Evolutionary conservation across 1,284 basidiomycete genomes (phyloP).

Genomic region (Fomitopsis palustris): DNA sequence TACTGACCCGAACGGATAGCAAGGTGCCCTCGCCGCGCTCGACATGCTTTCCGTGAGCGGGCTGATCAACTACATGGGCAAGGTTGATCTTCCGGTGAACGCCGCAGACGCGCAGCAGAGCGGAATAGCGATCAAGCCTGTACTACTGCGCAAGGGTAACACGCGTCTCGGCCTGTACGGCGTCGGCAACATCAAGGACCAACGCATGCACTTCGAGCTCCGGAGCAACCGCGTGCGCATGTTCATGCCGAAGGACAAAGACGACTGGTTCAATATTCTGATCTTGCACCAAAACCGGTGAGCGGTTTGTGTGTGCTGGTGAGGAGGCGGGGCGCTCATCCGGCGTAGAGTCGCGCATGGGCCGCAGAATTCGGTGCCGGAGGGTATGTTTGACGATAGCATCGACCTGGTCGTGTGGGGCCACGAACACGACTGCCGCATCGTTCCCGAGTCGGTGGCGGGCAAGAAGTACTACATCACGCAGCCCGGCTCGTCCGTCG

Average conservation of each 20-base stretch:
- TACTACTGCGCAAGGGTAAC: constrained; percentile 86
- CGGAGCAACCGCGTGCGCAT: constrained; percentile 91
- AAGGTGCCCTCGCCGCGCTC: constrained; percentile 93
- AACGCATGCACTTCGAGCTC: constrained; percentile 94
- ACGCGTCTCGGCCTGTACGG: constrained; percentile 91
- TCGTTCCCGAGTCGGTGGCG: constrained; percentile 86
- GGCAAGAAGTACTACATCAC: constrained; percentile 91
- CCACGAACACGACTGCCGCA: constrained; percentile 97
- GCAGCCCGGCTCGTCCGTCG: constrained; percentile 94
- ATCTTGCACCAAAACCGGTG: constrained; percentile 96
- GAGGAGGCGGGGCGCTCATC: neutral
- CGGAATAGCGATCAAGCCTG: constrained; percentile 87
- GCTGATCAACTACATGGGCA: constrained; percentile 97
- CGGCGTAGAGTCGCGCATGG: constrained; percentile 84
- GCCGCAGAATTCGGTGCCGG: constrained; percentile 90
- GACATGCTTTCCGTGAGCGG: constrained; percentile 94
- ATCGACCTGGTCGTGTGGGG: constrained; percentile 96
- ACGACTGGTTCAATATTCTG: constrained; percentile 94
- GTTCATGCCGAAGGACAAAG: constrained; percentile 90
- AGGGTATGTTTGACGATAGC: constrained; percentile 96
- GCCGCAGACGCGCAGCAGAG: constrained; percentile 63
- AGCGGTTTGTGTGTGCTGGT: constrained; percentile 16
- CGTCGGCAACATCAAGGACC: constrained; percentile 95
- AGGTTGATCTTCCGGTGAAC: constrained; percentile 67
- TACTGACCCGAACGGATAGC: constrained; percentile 40